Evolutionary conservation across 2,329 filamentous ascomycete genomes (phyloP).

Genomic region (Calonectria fujianensis): DNA sequence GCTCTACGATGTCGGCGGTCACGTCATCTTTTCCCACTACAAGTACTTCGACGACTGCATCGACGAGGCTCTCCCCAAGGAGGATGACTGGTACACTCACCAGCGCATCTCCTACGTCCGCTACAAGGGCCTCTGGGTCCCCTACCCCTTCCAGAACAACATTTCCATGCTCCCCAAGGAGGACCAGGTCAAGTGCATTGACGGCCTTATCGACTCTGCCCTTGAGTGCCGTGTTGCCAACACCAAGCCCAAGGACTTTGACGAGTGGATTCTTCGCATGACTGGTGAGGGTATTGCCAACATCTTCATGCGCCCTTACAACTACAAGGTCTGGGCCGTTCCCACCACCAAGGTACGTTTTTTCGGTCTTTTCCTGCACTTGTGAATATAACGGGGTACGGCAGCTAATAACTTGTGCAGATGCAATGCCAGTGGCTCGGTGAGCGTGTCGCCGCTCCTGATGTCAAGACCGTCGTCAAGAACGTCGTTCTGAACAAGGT

Average conservation of each 20-base stretch:
- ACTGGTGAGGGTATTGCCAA: constrained; percentile 93
- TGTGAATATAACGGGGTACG: not conserved
- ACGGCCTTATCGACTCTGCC: constrained; percentile 96
- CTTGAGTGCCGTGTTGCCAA: constrained; percentile 89
- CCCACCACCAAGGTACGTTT: constrained; percentile 90
- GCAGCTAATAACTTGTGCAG: constrained; percentile 66
- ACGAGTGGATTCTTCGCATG: constrained; percentile 98
- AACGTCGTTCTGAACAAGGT: constrained; percentile 98
- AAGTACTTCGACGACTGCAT: constrained; percentile 99
- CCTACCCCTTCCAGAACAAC: constrained; percentile 99
- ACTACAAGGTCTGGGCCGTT: constrained; percentile 99
- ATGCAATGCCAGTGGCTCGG: constrained; percentile 99
- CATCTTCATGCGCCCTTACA: constrained; percentile 99
- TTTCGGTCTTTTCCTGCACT: not conserved
- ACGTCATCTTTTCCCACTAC: constrained; percentile 99
- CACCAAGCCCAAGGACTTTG: constrained; percentile 96
- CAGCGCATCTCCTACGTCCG: constrained; percentile 99
- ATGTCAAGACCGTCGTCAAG: constrained; percentile 93
- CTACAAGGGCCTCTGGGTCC: constrained; percentile 97
- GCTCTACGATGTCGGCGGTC: constrained; percentile 98
- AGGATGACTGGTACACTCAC: constrained; percentile 97
- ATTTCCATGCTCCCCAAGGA: constrained; percentile 98
- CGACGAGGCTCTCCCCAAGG: constrained; percentile 94
- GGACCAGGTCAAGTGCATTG: constrained; percentile 94
- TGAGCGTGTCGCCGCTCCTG: constrained; percentile 97